Conservation (phyloP, 2,329 filamentous ascomycete genomes). For the Raffaelea albimanens region DNA sequence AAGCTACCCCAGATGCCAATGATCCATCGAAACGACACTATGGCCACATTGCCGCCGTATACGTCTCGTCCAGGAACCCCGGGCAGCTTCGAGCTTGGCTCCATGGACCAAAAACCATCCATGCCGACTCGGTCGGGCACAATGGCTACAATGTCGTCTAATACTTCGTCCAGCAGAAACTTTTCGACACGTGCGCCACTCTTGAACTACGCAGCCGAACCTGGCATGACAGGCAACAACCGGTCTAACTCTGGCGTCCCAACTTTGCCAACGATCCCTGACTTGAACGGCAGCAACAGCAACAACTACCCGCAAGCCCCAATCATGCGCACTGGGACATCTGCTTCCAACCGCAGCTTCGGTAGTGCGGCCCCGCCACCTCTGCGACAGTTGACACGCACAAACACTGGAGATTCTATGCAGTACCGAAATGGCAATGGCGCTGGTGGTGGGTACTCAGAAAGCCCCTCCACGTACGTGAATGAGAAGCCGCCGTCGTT, state of each 20-base stretch:
- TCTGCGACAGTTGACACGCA: too few relatives aligned
- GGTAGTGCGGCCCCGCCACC: conserved; percentile 8
- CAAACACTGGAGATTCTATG: too few relatives aligned
- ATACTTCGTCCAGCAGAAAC: conserved; percentile 10
- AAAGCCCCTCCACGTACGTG: conserved; percentile 16
- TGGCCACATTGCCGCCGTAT: conserved; percentile 53
- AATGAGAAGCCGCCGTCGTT: conserved; percentile 16
- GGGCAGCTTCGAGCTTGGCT: conserved; percentile 40
- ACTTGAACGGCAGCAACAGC: conserved; percentile 1
- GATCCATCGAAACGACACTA: conserved; percentile 50
- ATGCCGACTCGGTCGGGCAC: conserved; percentile 23
- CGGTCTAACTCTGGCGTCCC: conserved; percentile 18
- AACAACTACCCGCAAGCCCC: conserved; percentile 12
- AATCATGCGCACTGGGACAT: conserved; percentile 15
- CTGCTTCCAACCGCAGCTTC: conserved; percentile 17
- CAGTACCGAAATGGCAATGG: background rate
- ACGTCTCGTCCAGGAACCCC: conserved; percentile 49
- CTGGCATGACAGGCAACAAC: conserved; percentile 13
- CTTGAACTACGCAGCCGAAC: conserved; percentile 20
- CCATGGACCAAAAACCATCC: conserved; percentile 42
- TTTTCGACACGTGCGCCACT: conserved; percentile 22
- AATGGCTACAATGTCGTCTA: background rate
- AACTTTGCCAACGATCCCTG: background rate
- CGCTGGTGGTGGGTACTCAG: conserved; percentile 13
- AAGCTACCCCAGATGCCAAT: conserved; percentile 49